Conservation (phyloP, 2,329 filamentous ascomycete genomes). For the Acephala macrosclerotiorum region DNA sequence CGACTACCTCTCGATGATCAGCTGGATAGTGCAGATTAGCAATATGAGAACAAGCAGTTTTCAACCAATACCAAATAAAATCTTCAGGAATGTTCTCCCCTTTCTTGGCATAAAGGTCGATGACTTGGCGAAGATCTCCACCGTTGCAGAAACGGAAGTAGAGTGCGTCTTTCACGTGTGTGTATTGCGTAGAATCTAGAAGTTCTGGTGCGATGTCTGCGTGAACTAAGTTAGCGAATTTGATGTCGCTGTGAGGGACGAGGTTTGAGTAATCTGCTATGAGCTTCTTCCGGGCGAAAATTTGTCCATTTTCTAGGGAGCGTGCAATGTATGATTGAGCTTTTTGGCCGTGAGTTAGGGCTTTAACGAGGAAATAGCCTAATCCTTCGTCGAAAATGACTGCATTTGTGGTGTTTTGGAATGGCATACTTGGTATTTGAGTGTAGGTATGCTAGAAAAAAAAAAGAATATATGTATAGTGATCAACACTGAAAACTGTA, state of each 20-base stretch:
- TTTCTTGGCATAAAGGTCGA: background rate
- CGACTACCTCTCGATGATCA: background rate
- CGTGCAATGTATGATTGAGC: background rate
- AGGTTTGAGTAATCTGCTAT: background rate
- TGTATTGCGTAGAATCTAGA: background rate
- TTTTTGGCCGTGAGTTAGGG: background rate
- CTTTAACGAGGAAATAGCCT: background rate
- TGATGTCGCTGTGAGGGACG: background rate
- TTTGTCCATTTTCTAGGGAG: background rate
- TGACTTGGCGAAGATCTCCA: background rate
- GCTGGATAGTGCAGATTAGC: background rate
- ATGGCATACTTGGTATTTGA: background rate
- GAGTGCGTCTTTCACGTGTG: background rate
- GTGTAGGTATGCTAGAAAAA: background rate
- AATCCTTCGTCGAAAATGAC: background rate
- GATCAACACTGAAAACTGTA: background rate
- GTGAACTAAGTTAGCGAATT: background rate
- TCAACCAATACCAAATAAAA: slow-evolving; percentile 4
- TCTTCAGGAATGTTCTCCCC: background rate
- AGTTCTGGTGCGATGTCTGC: background rate
- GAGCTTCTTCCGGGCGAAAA: background rate
- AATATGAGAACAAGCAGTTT: background rate
- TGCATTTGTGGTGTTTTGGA: background rate
- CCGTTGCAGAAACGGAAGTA: background rate
- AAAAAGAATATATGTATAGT: background rate